phyloP scores from a whole-genome alignment of 495 filamentous ascomycete genomes.

The Penicillium fimorum region DNA sequence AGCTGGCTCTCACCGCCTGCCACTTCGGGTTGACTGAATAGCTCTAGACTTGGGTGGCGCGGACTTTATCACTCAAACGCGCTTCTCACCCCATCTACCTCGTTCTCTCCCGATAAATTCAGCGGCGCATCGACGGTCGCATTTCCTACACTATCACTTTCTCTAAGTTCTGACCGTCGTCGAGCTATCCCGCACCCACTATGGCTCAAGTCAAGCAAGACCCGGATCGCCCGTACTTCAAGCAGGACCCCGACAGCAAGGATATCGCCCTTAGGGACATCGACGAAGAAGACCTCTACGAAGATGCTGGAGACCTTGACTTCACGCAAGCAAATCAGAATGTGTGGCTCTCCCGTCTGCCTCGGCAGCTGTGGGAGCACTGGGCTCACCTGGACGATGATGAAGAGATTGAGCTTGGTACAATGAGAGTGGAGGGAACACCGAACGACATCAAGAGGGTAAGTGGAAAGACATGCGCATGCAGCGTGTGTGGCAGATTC shows the following conservation, averaged over 20 bases:
- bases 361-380: conserved; percentile 72
- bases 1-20: conserved; percentile 10
- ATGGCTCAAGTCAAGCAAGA: conserved; percentile 38
- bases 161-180: not conserved
- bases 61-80: not conserved
- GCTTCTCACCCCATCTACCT: not conserved
- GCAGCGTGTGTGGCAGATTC: not conserved
- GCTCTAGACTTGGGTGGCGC: conserved; percentile 12
- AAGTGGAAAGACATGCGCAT: conserved; percentile 6
- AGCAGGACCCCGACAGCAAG: conserved; percentile 57
- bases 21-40: not conserved
- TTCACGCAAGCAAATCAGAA: conserved; percentile 59
- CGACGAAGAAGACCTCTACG: conserved; percentile 75
- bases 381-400: conserved; percentile 59
- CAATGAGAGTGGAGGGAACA: conserved; percentile 61
- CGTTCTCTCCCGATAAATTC: not conserved
- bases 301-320: conserved; percentile 84
- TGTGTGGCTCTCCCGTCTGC: conserved; percentile 74
- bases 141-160: not conserved
- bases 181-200: conserved; percentile 1
- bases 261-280: conserved; percentile 56
- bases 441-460: conserved; percentile 55
- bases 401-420: conserved; percentile 70
- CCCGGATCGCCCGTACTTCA: conserved; percentile 12
- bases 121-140: not conserved